A percentile compares a stretch with the other conserved stretches of the same genome.
Conservation (phyloP, 257 asterid species). For the Rauvolfia tetraphylla region DNA sequence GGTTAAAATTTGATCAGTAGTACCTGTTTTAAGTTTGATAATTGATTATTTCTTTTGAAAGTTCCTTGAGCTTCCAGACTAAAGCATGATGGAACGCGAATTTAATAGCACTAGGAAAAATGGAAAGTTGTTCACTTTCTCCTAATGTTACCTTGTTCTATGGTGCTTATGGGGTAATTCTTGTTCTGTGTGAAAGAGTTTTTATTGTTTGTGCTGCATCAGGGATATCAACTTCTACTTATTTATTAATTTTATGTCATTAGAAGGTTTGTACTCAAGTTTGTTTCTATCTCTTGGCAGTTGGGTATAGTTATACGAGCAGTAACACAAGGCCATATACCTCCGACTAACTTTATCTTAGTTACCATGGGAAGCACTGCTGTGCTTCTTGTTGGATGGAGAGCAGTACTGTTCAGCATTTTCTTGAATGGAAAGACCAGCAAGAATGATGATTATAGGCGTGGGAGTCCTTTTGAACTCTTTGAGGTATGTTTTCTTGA, state of each 20-base stretch:
- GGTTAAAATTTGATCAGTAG: neutral
- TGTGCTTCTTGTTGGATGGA: constrained; percentile 75
- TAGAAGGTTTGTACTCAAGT: neutral
- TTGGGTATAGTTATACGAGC: constrained; percentile 70
- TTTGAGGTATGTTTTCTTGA: constrained; percentile 48
- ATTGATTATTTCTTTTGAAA: neutral
- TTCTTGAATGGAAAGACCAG: constrained; percentile 42
- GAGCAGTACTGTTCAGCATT: constrained; percentile 55
- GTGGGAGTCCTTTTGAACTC: constrained; percentile 77
- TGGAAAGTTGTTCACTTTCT: neutral
- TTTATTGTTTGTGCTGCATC: neutral
- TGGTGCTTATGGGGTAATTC: neutral
- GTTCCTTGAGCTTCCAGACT: neutral
- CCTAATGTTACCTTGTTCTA: neutral
- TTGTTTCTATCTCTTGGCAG: constrained; percentile 35
- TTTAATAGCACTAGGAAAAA: neutral
- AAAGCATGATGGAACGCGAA: neutral
- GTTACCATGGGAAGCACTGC: constrained; percentile 95
- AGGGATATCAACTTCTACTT: neutral
- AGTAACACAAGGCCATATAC: constrained; percentile 55
- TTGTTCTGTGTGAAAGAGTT: neutral
- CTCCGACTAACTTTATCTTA: constrained; percentile 58
- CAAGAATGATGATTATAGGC: constrained; percentile 63
- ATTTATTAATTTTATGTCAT: neutral
- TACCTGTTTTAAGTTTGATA: neutral